These are phyloP conservation scores for Catharanthus roseus DNA, from an alignment of 257 asterid species.

Conservation along the genomic window DNA sequence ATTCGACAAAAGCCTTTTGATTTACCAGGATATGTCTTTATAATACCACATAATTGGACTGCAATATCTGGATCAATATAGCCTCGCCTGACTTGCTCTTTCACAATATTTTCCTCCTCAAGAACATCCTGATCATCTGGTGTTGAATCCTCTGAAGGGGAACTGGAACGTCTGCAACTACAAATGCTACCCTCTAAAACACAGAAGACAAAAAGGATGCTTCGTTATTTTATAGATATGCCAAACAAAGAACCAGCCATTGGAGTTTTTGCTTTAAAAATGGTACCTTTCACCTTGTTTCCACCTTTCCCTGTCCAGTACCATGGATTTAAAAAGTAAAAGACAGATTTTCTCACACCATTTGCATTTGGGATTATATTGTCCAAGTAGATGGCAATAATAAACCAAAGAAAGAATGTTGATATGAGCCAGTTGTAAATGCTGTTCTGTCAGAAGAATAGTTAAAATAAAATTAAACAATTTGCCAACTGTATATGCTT, in stretches of 20 bases:
- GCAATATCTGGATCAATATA: slow-evolving; percentile 50
- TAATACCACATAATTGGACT: slow-evolving; percentile 79
- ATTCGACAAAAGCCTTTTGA: slow-evolving; percentile 56
- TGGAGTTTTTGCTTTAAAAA: slow-evolving; percentile 4
- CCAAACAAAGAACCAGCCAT: background rate
- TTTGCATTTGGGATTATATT: slow-evolving; percentile 69
- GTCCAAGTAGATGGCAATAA: slow-evolving; percentile 85
- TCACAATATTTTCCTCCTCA: slow-evolving; percentile 81
- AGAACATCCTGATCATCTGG: slow-evolving; percentile 88
- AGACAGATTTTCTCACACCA: slow-evolving; percentile 76
- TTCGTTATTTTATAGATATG: background rate
- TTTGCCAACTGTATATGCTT: background rate
- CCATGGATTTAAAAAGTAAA: slow-evolving; percentile 73
- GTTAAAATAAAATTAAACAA: background rate
- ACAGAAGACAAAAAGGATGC: slow-evolving; percentile 3
- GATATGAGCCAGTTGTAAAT: slow-evolving; percentile 62
- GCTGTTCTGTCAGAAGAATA: slow-evolving; percentile 52
- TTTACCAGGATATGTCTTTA: slow-evolving; percentile 65
- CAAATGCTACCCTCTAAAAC: slow-evolving; percentile 73
- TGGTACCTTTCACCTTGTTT: slow-evolving; percentile 61
- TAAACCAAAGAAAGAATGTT: slow-evolving; percentile 66
- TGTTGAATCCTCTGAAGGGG: slow-evolving; percentile 42
- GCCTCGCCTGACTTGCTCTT: slow-evolving; percentile 59
- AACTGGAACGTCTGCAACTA: slow-evolving; percentile 57
- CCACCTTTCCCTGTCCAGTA: slow-evolving; percentile 98